phyloP scores from a whole-genome alignment of 2,329 filamentous ascomycete species.

The Fusarium tjaetaba region DNA sequence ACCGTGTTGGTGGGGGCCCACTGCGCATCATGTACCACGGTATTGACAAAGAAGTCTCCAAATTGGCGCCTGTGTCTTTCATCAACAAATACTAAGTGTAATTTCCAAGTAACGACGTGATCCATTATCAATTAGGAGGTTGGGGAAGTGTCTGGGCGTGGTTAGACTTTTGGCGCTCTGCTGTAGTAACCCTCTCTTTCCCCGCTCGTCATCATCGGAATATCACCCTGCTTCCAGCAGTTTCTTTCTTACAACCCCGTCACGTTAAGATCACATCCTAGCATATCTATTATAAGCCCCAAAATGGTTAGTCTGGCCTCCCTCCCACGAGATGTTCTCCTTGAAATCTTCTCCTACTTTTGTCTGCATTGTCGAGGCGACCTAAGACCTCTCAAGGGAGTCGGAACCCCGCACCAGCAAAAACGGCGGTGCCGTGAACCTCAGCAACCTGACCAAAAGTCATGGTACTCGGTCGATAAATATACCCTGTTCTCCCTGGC shows the following conservation, averaged over 20 bases:
- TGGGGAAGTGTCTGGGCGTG: too few relatives aligned
- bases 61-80: neutral
- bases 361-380: neutral
- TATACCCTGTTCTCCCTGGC: neutral
- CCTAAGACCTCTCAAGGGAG: neutral
- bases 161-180: too few relatives aligned
- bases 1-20: neutral
- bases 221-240: too few relatives aligned
- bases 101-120: too few relatives aligned
- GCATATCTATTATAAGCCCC: fast-evolving
- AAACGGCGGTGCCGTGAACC: neutral
- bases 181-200: too few relatives aligned
- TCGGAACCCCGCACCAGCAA: neutral
- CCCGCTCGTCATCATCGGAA: too few relatives aligned
- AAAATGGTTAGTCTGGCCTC: fast-evolving
- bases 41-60: neutral
- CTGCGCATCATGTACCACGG: neutral
- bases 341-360: neutral
- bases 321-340: fast-evolving
- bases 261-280: neutral
- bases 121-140: too few relatives aligned
- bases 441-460: neutral
- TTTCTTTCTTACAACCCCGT: too few relatives aligned
- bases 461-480: neutral
- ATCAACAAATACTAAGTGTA: too few relatives aligned